These are phyloP conservation scores for Stemphylium lycopersici DNA, from an alignment of 2,329 filamentous ascomycete genomes.

Conservation along the genomic window DNA sequence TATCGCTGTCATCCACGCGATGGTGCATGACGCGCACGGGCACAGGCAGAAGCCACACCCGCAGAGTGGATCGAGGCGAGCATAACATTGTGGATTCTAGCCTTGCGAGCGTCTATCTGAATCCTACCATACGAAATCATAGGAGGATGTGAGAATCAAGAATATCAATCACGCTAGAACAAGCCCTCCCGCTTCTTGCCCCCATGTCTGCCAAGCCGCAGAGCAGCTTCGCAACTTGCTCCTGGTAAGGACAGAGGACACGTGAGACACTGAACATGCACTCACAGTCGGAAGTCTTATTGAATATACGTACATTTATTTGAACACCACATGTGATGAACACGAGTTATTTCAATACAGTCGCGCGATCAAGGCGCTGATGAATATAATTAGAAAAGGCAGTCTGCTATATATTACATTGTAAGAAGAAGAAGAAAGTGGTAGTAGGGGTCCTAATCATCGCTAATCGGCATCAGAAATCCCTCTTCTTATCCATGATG, in stretches of 20 bases:
- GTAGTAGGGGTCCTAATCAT: slow-evolving; percentile 3
- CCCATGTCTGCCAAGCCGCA: too few relatives aligned
- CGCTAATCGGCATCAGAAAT: slow-evolving; percentile 3
- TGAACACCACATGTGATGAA: not conserved
- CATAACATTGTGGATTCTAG: not conserved
- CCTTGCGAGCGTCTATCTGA: not conserved
- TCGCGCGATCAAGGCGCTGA: not conserved
- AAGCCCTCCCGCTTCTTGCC: too few relatives aligned
- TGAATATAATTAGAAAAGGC: slow-evolving; percentile 1
- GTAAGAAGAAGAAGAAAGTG: not conserved
- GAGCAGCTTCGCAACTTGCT: too few relatives aligned
- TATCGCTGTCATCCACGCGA: not conserved
- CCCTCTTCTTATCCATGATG: not conserved
- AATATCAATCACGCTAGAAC: too few relatives aligned
- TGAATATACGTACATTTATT: too few relatives aligned
- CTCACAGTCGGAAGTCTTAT: too few relatives aligned
- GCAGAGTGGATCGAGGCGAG: not conserved
- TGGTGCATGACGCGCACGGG: slow-evolving; percentile 23
- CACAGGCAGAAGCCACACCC: slow-evolving; percentile 3
- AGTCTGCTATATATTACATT: slow-evolving; percentile 13
- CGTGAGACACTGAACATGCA: too few relatives aligned
- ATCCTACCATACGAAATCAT: too few relatives aligned
- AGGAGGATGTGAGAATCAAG: too few relatives aligned
- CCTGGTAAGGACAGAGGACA: too few relatives aligned
- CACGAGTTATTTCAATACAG: not conserved